Conservation (phyloP, 78 protist species). For the Polysphondylium violaceum region DNA sequence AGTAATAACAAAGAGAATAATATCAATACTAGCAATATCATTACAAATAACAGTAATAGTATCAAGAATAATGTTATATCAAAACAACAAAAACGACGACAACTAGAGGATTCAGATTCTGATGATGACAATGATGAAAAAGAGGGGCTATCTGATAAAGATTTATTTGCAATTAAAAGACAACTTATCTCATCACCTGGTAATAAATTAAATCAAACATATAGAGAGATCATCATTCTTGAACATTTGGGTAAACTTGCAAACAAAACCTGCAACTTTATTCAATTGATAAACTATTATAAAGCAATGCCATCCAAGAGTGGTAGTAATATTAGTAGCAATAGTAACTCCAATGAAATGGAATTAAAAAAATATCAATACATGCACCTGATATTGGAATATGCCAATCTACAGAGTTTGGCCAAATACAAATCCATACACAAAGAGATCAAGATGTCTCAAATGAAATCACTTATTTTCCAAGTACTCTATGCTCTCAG, state of each 20-base stretch:
- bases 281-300: constrained; percentile 35
- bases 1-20: background rate
- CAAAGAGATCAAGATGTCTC: constrained; percentile 1
- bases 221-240: constrained; percentile 36
- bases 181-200: constrained; percentile 57
- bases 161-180: constrained; percentile 41
- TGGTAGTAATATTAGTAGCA: background rate
- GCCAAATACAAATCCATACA: background rate
- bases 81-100: too few relatives aligned
- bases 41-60: background rate
- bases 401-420: constrained; percentile 31
- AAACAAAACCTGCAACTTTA: constrained; percentile 43
- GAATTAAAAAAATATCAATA: constrained; percentile 24
- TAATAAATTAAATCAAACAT: constrained; percentile 22
- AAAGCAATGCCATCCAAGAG: constrained; percentile 9
- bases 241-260: constrained; percentile 4
- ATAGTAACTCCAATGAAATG: background rate
- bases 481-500: constrained; percentile 30
- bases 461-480: background rate
- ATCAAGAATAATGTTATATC: background rate
- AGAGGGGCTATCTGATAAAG: background rate
- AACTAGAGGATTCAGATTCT: background rate
- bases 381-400: constrained; percentile 54
- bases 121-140: background rate
- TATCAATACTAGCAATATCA: background rate